Base-by-base conservation (phyloP, 179 eudicot species). In the Pouteria campechiana region DNA sequence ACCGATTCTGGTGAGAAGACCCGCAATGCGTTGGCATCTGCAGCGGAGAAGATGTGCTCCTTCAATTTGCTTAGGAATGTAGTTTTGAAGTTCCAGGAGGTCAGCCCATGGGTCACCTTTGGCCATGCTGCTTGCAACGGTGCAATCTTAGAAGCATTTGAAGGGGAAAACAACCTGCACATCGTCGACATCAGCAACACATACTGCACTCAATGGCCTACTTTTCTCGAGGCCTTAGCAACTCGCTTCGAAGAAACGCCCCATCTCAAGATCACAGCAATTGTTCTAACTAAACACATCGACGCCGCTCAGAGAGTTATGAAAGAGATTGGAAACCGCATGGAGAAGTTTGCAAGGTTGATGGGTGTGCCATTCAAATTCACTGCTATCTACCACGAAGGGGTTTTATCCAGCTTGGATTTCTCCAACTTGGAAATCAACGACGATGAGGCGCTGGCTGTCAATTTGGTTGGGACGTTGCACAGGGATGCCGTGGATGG, bases 191-290 rank as follows among this genome's bases (percentile, higher is more conserved):
- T 71, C 17, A 61, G 69, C 25, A 62, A 42, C 46, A 66, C 77
- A 0, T 71, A 57, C 22, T 71, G 77, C 20, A 71, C 77, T 1
- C 77, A 71, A 19, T 71, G 77, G 77, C 77, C 77, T 1, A 71
- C 77, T 3, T 49, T 71, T 1, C 52, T 71, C 1, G 77, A 71
- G 30, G 73, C 77, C 10, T 7, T 71, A 0, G 69, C 77, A n/a
- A 71, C 69, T 13, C 62, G 77, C 0, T 61, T 58, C 57, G 77
- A 71, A 23, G 73, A 71, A 35, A 62, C 73, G 0, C 77, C 77
- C 0, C 73, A 71, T 25, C 43, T 71, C 20, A 48, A 41, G 3
- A 47, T 71, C 3, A 71, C 77, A 9, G 44, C 67, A 12, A 55
- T 71, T 4, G 38, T 71, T 3, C 59, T 66, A 3, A 46, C 35